A percentile compares a stretch with the other conserved stretches of the same genome.
These are phyloP conservation scores for Daldinia caldariorum DNA, from an alignment of 495 filamentous ascomycete species.

Conservation along the genomic window DNA sequence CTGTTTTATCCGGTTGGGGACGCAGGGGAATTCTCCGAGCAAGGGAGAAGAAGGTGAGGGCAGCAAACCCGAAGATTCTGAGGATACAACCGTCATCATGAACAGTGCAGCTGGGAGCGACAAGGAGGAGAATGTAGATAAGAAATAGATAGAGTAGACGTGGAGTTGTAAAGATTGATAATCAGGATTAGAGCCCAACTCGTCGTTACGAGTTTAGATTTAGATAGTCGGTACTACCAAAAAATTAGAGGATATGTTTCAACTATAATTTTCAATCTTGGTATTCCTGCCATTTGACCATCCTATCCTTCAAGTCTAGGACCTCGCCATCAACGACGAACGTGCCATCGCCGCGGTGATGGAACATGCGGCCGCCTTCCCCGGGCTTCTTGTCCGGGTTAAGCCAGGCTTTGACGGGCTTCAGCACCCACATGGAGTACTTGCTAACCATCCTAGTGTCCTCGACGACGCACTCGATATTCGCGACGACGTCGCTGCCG, in stretches of 20 bases:
- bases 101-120: slow-evolving; percentile 17
- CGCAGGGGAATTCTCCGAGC: slow-evolving; percentile 53
- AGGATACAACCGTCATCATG: slow-evolving; percentile 8
- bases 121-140: slow-evolving; percentile 15
- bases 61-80: slow-evolving; percentile 21
- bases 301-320: slow-evolving; percentile 49
- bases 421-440: slow-evolving; percentile 53
- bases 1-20: slow-evolving; percentile 56
- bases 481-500: slow-evolving; percentile 47
- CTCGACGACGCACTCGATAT: slow-evolving; percentile 53
- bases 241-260: slow-evolving; percentile 22
- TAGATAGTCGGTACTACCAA: slow-evolving; percentile 36
- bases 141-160: slow-evolving; percentile 3
- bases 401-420: slow-evolving; percentile 49
- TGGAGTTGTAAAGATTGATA: background rate
- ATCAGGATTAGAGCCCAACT: slow-evolving; percentile 9
- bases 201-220: slow-evolving; percentile 28
- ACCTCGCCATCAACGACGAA: slow-evolving; percentile 53
- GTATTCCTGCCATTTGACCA: slow-evolving; percentile 54
- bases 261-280: slow-evolving; percentile 45
- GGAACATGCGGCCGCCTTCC: slow-evolving; percentile 51
- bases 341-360: slow-evolving; percentile 52
- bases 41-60: slow-evolving; percentile 24
- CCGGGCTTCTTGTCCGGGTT: slow-evolving; percentile 45
- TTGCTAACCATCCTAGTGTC: slow-evolving; percentile 51